Evolutionary conservation across 2,329 filamentous ascomycete genomes (phyloP), one percentile per base, ranked within the genome.

Genomic region (Aspergillus neotritici): DNA sequence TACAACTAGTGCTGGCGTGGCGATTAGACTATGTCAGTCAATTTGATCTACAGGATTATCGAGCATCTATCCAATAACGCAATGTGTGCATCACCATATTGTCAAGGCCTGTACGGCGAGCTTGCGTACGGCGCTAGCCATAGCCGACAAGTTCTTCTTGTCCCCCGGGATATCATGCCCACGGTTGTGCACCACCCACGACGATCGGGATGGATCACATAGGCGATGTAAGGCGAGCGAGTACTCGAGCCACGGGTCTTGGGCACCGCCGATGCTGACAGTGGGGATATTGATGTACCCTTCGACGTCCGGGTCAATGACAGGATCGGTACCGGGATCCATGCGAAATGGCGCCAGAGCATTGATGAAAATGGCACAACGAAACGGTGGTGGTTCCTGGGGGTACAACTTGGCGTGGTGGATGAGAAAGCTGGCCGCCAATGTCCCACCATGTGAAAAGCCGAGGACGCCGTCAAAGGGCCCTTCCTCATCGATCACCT

Each of bases 401-500:
- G 56, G 55, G 15, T 47, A 48, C 10, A 50, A 46, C 39, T 59
- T 54, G 5, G 58, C 55, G 17, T 60, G 54, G 12, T 63, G 54
- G 30, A 60, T 51, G 13, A 66, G 50, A 32, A 58, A 61, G 3
- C 50, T 52, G 3, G 55, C 52, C 2, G 62, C 62, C 29, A 66
- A 43, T 9, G 61, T 61, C 11, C 55, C 63, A 6, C 63, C 63
- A 31, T 66, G 61, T 9, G 59, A 63, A 47, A 66, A 66, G 21
- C 63, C 64, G 14, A 66, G 47, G 32, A 65, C 44, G 5, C 61
- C 62, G 31, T 67, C 63, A 33, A 60, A 62, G 5, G 59, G 54
- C 1, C 56, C 62, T 5, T 60, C 54, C 13, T 56, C 50, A 3
- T 50, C 45, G 28, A 65, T 54, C 33, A 53, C 49, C 16, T 61